Evolutionary conservation across 2,329 filamentous ascomycete species (phyloP), one percentile per base, ranked within the genome.

Genomic region (Stemphylium beticola): DNA sequence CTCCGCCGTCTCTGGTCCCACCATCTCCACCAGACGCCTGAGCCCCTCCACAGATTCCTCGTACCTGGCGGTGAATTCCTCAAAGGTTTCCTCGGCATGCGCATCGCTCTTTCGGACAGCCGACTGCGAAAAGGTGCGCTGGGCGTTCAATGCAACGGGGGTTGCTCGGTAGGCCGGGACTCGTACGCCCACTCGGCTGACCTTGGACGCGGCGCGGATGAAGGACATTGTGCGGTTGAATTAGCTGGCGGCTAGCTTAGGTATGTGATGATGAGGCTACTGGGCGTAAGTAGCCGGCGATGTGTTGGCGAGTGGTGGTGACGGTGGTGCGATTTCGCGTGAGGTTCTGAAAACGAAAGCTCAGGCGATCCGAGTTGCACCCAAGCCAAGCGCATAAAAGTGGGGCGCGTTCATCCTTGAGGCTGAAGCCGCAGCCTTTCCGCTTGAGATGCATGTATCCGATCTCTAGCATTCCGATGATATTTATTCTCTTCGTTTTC

Each of bases 21-120:
- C 58, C 45, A 34, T 56, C 47, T 53, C 56, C 53, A 38, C 52
- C 39, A 47, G 32, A 47, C 46, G 49, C 33, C 47, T 49, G 46
- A 59, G 58, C 58, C 63, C 57, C 61, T 58, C 64, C 59, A 45
- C 34, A 38, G 62, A 57, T 60, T 58, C 55, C 60, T 66, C 82
- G 68, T 91, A 99, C 95, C 95, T 93, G 73, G 92, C 90, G 80
- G 91, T 92, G 81, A 99, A 99, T 83, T 98, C 93, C 84, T 99
- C 95, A 72, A 96, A 99, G 73, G 90, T 96, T 87, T 99, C 95
- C 80, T 99, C 95, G 75, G 88, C 86, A 80, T 96, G 91, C 74
- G 79, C 79, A 62, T 84, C 81, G 58, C 64, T 73, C 60, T 65
- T 75, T 68, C 65, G 69, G 50, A 67, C 66, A 49, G 74, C 81